Base-by-base conservation (phyloP, 768 basidiomycete species). In the Steccherinum ochraceum region DNA sequence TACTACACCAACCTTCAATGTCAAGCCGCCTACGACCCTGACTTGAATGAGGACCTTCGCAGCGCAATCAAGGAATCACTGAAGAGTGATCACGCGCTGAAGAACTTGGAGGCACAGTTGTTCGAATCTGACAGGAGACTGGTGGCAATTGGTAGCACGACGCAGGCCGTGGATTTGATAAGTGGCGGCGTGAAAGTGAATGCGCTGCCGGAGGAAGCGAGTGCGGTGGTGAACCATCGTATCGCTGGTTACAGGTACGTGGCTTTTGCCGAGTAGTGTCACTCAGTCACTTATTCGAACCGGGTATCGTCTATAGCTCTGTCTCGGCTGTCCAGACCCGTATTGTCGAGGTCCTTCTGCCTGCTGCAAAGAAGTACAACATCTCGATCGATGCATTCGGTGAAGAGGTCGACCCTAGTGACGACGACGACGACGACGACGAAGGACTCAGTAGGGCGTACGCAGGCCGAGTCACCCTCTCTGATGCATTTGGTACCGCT, bases 121-220 rank as follows among this genome's bases (percentile, higher is more conserved):
- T 59, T 56, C 35, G 20, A 54, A 3, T 65, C 71, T 51, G 73
- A 72, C 49, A 49, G 52, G 7, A 20, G 20, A 52, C 57, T 49
- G 40, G 52, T 45, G 19, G 80, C 71, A 51, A 64, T 82, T 1
- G 69, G 81, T 4, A 75, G 82, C 24, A 90, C 86, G 1, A 90
- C 89, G 2, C 86, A 90, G 64, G 90, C 90, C 1, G 75, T 85
- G 35, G 89, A 91, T 57, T 61, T 93, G 40, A 67, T 77, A 43
- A 52, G 62, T 21, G 66, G 67, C 16, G 66, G 63, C 11, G 65
- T 65, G 19, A 64, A 64, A 58, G 54, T 57, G 23, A 92, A 92
- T 58, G 89, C 89, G 23, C 76, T 93, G n/a, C 90, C 90, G 0
- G 89, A 92, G 65, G 73, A 69, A 51, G 83, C 80, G 0, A 81